Conservation (phyloP, 768 basidiomycete species). For the Tricholoma matsutake region DNA sequence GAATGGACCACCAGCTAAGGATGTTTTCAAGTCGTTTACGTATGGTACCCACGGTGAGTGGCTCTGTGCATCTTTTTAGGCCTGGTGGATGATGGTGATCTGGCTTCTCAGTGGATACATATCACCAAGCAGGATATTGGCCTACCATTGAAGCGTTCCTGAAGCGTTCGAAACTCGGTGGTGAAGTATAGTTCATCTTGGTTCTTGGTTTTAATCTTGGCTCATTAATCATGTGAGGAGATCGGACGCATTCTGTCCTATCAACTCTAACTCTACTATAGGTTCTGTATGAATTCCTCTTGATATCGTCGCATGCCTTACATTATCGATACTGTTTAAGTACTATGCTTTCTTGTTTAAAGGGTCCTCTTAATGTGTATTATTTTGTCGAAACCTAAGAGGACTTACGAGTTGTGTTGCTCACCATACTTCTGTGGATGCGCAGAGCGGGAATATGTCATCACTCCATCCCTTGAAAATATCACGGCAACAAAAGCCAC, state of each 20-base stretch:
- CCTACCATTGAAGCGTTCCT: not conserved
- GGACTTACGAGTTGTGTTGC: too few species aligned
- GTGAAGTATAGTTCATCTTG: not conserved
- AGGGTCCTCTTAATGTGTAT: too few species aligned
- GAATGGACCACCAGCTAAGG: not conserved
- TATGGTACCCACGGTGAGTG: not conserved
- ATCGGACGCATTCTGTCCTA: not conserved
- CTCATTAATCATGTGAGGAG: not conserved
- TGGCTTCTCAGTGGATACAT: not conserved
- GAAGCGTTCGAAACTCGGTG: not conserved
- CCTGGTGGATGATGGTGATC: not conserved
- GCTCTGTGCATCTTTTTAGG: not conserved
- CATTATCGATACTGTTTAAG: too few species aligned
- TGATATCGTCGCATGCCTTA: too few species aligned
- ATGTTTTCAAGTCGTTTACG: not conserved
- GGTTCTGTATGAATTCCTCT: not conserved
- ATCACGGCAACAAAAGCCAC: too few species aligned
- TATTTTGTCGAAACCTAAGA: too few species aligned
- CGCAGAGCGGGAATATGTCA: too few species aligned
- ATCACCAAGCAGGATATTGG: not conserved
- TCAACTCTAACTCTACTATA: too few species aligned
- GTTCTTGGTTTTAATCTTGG: not conserved
- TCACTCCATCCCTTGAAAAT: too few species aligned
- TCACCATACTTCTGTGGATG: too few species aligned
- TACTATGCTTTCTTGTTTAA: too few species aligned